Base-by-base conservation (phyloP, 2,329 filamentous ascomycete species). In the Grosmannia clavigera region DNA sequence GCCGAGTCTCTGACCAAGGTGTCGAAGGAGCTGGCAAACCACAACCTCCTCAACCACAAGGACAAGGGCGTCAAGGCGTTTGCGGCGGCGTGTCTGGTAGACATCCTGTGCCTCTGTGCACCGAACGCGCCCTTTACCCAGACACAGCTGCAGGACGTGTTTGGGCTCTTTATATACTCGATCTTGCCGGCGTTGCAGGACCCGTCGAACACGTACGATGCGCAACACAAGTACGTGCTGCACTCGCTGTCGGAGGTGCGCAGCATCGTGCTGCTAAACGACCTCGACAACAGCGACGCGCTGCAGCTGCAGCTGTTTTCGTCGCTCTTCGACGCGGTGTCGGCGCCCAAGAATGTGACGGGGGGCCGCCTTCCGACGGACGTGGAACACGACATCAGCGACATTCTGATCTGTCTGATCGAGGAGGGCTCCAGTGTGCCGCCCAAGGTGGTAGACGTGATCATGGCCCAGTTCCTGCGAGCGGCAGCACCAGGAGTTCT, bases 391-490 rank as follows among this genome's bases (percentile, higher is more conserved):
- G 87, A 94, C 70, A 90, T 99, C 81, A 94, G 87, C 27, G 85
- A 90, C 58, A 82, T 97, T 64, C 80, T 99, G 27, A 85, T 87
- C 53, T 88, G 86, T 57, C 76, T 99, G 58, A 87, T 99, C 27
- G 94, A 97, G 65, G 94, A 99, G 74, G 85, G 87, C 22, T 77
- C 82, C 1, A 84, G 82, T 46, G 79, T 99, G 22, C 89, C 92
- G 0, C 79, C 86, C 7, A 85, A 90, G 61, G 90, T 96, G 2
- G 84, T 96, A 25, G 92, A 99, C 70, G 85, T 92, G 35, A 91
- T 99, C 66, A 88, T 99, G 69, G 92, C 92, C 9, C 95, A 99
- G 71, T 99, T 99, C 68, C 77, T 99, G 60, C 85, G 94, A 66
- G 91, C 92, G 3, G 90, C 91, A 57, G 87, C 90, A 0, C 84